Evolutionary conservation across 345 rosid species (phyloP).

Genomic region (Citrus sinensis): DVS_A1.0 CM039163.1:41209001-41209500

Average conservation of each 20-base stretch:
- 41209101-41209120: conserved; percentile 43
- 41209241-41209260: conserved; percentile 72
- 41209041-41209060: conserved; percentile 82
- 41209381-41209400: conserved; percentile 97
- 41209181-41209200: conserved; percentile 59
- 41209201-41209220: conserved; percentile 43
- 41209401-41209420: conserved; percentile 72
- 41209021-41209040: conserved; percentile 65
- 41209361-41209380: conserved; percentile 86
- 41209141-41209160: conserved; percentile 42
- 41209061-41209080: conserved; percentile 55
- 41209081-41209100: conserved; percentile 68
- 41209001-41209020: conserved; percentile 79
- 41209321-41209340: conserved; percentile 57
- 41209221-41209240: conserved; percentile 67
- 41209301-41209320: conserved; percentile 70
- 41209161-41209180: conserved; percentile 51
- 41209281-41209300: conserved; percentile 90
- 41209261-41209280: conserved; percentile 80
- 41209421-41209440: conserved; percentile 72
- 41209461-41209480: conserved; percentile 96
- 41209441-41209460: conserved; percentile 81
- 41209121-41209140: conserved; percentile 27
- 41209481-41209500: conserved; percentile 76
- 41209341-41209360: conserved; percentile 80